These are phyloP conservation scores for Jacaranda mimosifolia DNA, from an alignment of 257 asterid genomes.

Conservation along the genomic window DNA sequence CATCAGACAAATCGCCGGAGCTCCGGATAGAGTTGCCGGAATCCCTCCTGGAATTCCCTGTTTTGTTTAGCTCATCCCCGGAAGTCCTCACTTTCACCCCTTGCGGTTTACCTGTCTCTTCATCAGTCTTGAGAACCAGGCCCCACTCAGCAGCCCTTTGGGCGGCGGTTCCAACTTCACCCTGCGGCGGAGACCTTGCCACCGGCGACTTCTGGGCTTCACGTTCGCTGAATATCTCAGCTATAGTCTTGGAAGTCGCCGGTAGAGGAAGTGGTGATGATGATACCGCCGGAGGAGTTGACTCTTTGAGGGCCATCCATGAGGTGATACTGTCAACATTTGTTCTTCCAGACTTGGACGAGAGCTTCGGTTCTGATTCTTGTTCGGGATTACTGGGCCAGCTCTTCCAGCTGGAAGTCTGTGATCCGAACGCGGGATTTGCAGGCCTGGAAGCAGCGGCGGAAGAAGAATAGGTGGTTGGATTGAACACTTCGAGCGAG, in stretches of 20 bases:
- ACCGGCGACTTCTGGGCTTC: slow-evolving; percentile 27
- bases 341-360: slow-evolving; percentile 39
- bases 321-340: slow-evolving; percentile 60
- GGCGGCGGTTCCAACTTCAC: slow-evolving; percentile 67
- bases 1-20: slow-evolving; percentile 84
- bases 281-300: slow-evolving; percentile 3
- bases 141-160: slow-evolving; percentile 99
- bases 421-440: slow-evolving; percentile 52
- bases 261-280: slow-evolving; percentile 11
- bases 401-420: slow-evolving; percentile 56
- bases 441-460: slow-evolving; percentile 36
- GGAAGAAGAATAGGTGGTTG: slow-evolving; percentile 47
- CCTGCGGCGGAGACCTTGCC: slow-evolving; percentile 25
- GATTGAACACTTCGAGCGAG: slow-evolving; percentile 90
- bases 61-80: slow-evolving; percentile 60
- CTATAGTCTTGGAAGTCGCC: slow-evolving; percentile 31
- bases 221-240: slow-evolving; percentile 41
- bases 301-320: slow-evolving; percentile 92
- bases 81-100: slow-evolving; percentile 94
- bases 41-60: slow-evolving; percentile 58
- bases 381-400: slow-evolving; percentile 47
- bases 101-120: slow-evolving; percentile 80
- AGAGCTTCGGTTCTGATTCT: slow-evolving; percentile 19
- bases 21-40: slow-evolving; percentile 79
- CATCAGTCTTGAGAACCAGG: slow-evolving; percentile 74